Evolutionary conservation across 1,139 yeast species (phyloP), one percentile per base, ranked within the genome.

Genomic region (Fermentozyma sake): DNA sequence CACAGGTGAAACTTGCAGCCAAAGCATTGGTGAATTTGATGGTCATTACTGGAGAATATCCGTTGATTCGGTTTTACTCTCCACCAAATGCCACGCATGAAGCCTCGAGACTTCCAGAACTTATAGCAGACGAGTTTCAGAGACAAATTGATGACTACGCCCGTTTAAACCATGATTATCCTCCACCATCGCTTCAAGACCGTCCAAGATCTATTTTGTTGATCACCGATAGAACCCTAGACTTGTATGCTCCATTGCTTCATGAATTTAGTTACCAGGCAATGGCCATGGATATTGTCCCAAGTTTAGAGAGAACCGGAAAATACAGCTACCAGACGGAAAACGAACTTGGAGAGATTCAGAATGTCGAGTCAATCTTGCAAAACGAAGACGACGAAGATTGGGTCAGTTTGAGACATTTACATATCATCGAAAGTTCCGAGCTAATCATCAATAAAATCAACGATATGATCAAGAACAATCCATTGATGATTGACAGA

Each of bases 191-290:
- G 2, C 60, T 61, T 10, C 68, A 71, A 26, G 63, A 68, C 27
- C 64, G 80, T 39, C 85, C 84, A 10, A 68, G 95, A 40, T 74
- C 96, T 0, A 68, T 85, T 1, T 68, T 89, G 41, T 54, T 91
- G 28, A 75, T 91, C 17, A 64, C 84, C 5, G 98, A 91, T 54
- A 68, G 99, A 37, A 71, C 95, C 1, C 52, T 87, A 50, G 98
- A 93, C 52, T 64, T 83, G 32, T 74, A 75, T 46, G 84, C 95
- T 4, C 96, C 97, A 0, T 52, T 93, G 26, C 56, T 89, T 30
- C 98, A 91, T 53, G 96, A 87, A 50, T 86, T 89, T 55, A 76
- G 82, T n/a, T 93, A 87, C 53, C 95, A 91, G 54, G 91, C 96
- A 5, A 80, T 89, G 85, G 83, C 91, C 10, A 79, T 81, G 62